These are phyloP conservation scores for Cercospora berteroae DNA, from an alignment of 2,329 filamentous ascomycete genomes.

Conservation along the genomic window DNA sequence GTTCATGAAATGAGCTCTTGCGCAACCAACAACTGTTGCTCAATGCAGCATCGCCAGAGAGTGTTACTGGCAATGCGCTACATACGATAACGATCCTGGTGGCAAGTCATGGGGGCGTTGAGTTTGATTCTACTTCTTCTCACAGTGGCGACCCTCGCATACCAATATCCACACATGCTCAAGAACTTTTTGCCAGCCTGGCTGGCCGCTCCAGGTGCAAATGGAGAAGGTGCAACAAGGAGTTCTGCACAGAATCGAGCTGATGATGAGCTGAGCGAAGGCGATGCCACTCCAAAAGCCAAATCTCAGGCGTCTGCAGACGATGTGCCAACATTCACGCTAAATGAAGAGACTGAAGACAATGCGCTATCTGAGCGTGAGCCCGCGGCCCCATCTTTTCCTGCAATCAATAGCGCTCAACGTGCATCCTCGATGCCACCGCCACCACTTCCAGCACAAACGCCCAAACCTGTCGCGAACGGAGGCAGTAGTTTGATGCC, in stretches of 20 bases:
- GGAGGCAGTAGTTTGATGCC: slow-evolving; percentile 30
- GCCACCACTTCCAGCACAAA: slow-evolving; percentile 30
- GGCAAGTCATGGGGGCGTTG: slow-evolving; percentile 43
- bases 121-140: slow-evolving; percentile 42
- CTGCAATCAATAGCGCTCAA: slow-evolving; percentile 48
- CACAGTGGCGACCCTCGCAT: slow-evolving; percentile 43
- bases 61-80: slow-evolving; percentile 15
- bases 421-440: slow-evolving; percentile 40
- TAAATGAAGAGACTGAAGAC: slow-evolving; percentile 36
- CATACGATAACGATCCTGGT: slow-evolving; percentile 13
- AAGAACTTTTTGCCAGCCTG: slow-evolving; percentile 36
- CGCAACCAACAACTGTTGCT: neutral
- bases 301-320: slow-evolving; percentile 10
- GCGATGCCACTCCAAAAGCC: slow-evolving; percentile 37
- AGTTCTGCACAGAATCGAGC: neutral
- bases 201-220: slow-evolving; percentile 21
- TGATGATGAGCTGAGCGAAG: slow-evolving; percentile 25
- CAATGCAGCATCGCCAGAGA: neutral
- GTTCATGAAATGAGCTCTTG: neutral
- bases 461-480: slow-evolving; percentile 24
- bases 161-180: slow-evolving; percentile 40
- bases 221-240: neutral
- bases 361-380: neutral
- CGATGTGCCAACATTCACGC: slow-evolving; percentile 32
- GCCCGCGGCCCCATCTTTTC: slow-evolving; percentile 42